A percentile compares a stretch with the other conserved stretches of the same genome.
phyloP scores from a whole-genome alignment of 106 monocot species.

The Amphibolis antarctica region DNA sequence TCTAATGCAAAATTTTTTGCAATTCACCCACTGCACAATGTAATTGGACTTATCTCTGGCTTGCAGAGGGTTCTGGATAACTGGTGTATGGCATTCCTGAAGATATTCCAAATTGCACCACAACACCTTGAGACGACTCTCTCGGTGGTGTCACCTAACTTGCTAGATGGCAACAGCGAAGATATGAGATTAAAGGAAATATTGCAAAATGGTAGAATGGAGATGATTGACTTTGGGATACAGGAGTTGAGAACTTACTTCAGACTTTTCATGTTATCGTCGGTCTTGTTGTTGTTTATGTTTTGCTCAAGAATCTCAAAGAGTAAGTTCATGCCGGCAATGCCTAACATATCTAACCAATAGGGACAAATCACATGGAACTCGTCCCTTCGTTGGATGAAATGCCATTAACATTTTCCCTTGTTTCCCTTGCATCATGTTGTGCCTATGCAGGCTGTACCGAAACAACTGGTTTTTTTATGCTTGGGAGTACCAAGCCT shows the following conservation, averaged over 20 bases:
- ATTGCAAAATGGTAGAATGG: conserved; percentile 16
- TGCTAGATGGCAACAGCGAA: neutral
- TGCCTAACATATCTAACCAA: conserved; percentile 1
- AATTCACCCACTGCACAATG: neutral
- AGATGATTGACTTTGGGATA: conserved; percentile 68
- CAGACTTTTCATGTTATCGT: conserved; percentile 77
- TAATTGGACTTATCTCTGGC: neutral
- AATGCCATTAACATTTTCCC: neutral
- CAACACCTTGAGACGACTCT: conserved; percentile 15
- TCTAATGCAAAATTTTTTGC: neutral
- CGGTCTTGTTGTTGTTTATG: conserved; percentile 82
- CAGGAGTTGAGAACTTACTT: conserved; percentile 84
- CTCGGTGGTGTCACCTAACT: neutral
- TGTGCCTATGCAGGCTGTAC: too few relatives aligned
- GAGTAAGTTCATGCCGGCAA: conserved; percentile 40
- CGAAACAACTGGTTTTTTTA: too few relatives aligned
- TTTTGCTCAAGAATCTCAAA: conserved; percentile 88
- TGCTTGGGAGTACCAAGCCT: too few relatives aligned
- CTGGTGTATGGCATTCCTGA: conserved; percentile 64
- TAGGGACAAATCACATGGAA: neutral
- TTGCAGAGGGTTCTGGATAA: conserved; percentile 56
- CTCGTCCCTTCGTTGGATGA: neutral
- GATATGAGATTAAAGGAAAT: conserved; percentile 6
- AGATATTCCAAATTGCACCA: conserved; percentile 43
- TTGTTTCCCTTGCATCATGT: neutral